Conservation (phyloP, 768 basidiomycete species). For the Tylopilus sp. region DNA sequence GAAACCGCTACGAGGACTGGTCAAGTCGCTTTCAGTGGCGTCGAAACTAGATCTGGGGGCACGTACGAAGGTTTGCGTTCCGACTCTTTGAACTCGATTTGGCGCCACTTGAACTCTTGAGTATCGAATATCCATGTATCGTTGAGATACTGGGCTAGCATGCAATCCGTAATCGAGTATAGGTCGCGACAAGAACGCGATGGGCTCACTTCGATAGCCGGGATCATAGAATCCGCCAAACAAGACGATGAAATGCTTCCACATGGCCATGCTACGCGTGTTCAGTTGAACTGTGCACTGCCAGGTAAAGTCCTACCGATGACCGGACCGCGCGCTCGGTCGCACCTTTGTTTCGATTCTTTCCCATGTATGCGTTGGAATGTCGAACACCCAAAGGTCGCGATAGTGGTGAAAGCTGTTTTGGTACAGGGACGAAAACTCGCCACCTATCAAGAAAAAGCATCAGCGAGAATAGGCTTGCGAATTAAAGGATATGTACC, state of each 20-base stretch:
- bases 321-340: conserved; percentile 80
- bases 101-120: conserved; percentile 82
- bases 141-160: conserved; percentile 70
- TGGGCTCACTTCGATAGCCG: conserved; percentile 62
- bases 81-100: conserved; percentile 68
- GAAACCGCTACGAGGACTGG: conserved; percentile 75
- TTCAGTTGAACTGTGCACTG: neutral
- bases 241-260: conserved; percentile 83
- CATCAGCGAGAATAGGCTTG: neutral
- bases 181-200: neutral
- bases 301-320: conserved; percentile 65
- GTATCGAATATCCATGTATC: conserved; percentile 87
- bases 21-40: neutral
- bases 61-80: conserved; percentile 72
- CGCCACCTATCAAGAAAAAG: conserved; percentile 54
- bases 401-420: conserved; percentile 86
- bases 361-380: conserved; percentile 79
- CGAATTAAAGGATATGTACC: conserved; percentile 39
- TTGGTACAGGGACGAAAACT: conserved; percentile 81
- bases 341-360: conserved; percentile 81
- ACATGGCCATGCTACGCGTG: conserved; percentile 71
- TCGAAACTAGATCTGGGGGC: too few species aligned
- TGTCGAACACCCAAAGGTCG: conserved; percentile 87
- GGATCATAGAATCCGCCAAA: conserved; percentile 93
- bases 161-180: neutral